Evolutionary conservation across 2,329 filamentous ascomycete genomes (phyloP).

Genomic region (Tolypocladium inflatum): DNA sequence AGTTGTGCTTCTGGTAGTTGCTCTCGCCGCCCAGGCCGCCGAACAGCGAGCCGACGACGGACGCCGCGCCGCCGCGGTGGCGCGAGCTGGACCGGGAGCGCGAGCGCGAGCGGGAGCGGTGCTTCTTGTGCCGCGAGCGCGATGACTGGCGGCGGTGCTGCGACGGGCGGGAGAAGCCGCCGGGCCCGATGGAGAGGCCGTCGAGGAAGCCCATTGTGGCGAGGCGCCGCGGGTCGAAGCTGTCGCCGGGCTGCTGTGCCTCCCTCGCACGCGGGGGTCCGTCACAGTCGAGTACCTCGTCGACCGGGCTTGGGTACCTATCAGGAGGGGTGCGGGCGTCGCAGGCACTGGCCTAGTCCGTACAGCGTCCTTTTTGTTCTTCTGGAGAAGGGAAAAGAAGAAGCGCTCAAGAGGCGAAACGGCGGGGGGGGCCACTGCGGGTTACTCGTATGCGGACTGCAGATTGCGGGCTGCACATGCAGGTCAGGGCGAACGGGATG

Average conservation of each 20-base stretch:
- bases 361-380: neutral
- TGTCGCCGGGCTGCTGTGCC: neutral
- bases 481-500: neutral
- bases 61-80: slow-evolving; percentile 18
- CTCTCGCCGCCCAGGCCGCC: slow-evolving; percentile 14
- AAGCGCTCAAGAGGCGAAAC: neutral
- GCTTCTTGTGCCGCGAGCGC: slow-evolving; percentile 22
- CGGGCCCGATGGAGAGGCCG: slow-evolving; percentile 19
- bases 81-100: slow-evolving; percentile 27
- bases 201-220: slow-evolving; percentile 24
- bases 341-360: neutral
- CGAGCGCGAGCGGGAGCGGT: slow-evolving; percentile 24
- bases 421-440: neutral
- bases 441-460: neutral
- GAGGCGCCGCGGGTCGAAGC: neutral
- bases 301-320: neutral
- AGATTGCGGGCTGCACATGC: neutral
- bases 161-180: slow-evolving; percentile 15
- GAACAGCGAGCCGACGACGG: slow-evolving; percentile 22
- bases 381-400: neutral
- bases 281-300: neutral
- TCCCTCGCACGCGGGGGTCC: neutral
- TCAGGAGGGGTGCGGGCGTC: neutral
- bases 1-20: slow-evolving; percentile 28
- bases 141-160: slow-evolving; percentile 16